Evolutionary conservation across 164 flowering plant genomes (phyloP).

Genomic region (Annona cherimola): DNA sequence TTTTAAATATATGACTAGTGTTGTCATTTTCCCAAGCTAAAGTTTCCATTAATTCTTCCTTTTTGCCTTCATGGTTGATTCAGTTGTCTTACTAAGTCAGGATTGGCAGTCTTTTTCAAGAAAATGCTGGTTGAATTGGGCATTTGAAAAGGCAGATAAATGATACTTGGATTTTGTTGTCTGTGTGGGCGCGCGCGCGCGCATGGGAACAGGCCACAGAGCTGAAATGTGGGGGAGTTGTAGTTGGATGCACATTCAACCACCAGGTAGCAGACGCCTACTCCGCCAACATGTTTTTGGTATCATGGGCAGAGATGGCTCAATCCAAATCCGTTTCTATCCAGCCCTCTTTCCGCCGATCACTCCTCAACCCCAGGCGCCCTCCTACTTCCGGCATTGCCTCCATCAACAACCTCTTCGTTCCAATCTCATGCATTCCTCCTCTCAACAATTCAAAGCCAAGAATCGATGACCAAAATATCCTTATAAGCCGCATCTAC

Average conservation of each 20-base stretch:
- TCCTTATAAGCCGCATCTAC: constrained; percentile 10
- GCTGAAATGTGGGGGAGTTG: constrained; percentile 46
- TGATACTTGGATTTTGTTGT: too few species aligned
- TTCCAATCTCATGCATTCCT: constrained; percentile 8
- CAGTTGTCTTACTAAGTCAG: too few species aligned
- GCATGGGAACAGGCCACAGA: constrained; percentile 22
- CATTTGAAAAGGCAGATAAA: too few species aligned
- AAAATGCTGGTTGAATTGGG: too few species aligned
- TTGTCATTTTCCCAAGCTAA: too few species aligned
- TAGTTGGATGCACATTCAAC: constrained; percentile 46
- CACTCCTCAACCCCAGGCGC: constrained; percentile 14
- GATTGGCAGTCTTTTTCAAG: too few species aligned
- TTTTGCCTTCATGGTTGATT: too few species aligned
- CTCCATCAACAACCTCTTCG: constrained; percentile 3
- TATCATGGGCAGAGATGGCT: constrained; percentile 41
- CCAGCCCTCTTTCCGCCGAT: constrained; percentile 12
- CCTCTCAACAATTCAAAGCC: neutral
- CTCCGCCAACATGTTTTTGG: constrained; percentile 47
- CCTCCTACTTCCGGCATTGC: neutral
- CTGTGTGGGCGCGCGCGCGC: too few species aligned
- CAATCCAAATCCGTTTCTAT: constrained; percentile 13
- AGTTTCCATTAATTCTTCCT: too few species aligned
- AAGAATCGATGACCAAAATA: neutral
- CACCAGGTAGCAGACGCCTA: constrained; percentile 58
- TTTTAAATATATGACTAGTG: too few species aligned